Percentiles rank a stretch among this genome's conserved stretches.
phyloP scores from a whole-genome alignment of 306 rosid species.

The Malus sylvestris region DNA sequence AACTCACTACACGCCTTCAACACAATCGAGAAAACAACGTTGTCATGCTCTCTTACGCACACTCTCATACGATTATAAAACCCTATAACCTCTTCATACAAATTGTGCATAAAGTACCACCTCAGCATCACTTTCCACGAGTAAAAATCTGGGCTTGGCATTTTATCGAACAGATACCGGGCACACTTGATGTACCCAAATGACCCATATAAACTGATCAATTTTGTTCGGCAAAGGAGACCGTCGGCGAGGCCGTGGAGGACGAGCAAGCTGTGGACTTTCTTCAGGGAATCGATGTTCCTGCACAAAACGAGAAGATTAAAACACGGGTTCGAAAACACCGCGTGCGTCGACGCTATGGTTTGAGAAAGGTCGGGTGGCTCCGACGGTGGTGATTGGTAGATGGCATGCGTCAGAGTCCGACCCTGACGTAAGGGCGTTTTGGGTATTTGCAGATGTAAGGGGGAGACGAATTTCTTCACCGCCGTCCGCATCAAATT shows the following conservation, averaged over 20 bases:
- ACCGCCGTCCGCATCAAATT: neutral
- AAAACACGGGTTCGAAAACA: constrained; percentile 28
- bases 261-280: constrained; percentile 46
- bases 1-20: constrained; percentile 52
- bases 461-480: constrained; percentile 8
- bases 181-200: constrained; percentile 43
- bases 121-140: constrained; percentile 65
- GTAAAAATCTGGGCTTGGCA: constrained; percentile 42
- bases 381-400: constrained; percentile 1
- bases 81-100: constrained; percentile 30
- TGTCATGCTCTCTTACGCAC: constrained; percentile 29
- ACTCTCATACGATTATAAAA: constrained; percentile 34
- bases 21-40: constrained; percentile 41
- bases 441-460: neutral
- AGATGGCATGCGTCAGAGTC: neutral
- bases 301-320: constrained; percentile 37
- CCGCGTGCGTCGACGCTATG: constrained; percentile 14
- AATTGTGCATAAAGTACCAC: constrained; percentile 54
- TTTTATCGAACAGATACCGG: constrained; percentile 52
- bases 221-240: constrained; percentile 32
- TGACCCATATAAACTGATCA: constrained; percentile 52
- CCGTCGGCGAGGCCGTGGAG: constrained; percentile 33
- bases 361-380: constrained; percentile 13
- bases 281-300: constrained; percentile 38
- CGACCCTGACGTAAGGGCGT: constrained; percentile 16